Evolutionary conservation across 768 basidiomycete species (phyloP).

Genomic region (Lactarius sanguifluus): DNA sequence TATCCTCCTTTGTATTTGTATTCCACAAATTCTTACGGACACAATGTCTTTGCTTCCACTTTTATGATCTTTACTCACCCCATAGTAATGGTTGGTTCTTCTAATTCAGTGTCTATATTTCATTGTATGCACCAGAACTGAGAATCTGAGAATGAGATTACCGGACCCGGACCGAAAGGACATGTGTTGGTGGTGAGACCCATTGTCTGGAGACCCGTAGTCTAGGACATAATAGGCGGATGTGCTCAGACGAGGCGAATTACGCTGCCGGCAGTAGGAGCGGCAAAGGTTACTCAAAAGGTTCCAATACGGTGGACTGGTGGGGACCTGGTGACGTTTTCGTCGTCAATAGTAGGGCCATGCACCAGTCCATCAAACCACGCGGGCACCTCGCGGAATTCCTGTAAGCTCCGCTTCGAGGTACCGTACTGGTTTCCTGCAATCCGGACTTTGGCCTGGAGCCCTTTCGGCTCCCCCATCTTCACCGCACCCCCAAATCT

Average conservation of each 20-base stretch:
- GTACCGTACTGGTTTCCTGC: not conserved
- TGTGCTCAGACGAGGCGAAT: not conserved
- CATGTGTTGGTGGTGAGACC: not conserved
- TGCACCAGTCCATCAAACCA: conserved; percentile 22
- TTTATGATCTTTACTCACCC: conserved; percentile 1
- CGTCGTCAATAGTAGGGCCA: conserved; percentile 8
- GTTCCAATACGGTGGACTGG: conserved; percentile 19
- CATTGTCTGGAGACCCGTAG: conserved; percentile 6
- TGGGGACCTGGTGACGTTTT: conserved; percentile 20
- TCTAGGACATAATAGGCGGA: not conserved
- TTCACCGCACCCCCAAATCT: not conserved
- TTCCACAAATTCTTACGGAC: conserved; percentile 15
- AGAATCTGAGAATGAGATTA: conserved; percentile 4
- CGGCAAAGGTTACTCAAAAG: conserved; percentile 17
- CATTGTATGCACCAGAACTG: conserved; percentile 1
- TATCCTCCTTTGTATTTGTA: conserved; percentile 24
- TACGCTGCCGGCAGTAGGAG: conserved; percentile 1
- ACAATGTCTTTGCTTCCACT: conserved; percentile 4
- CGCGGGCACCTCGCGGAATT: conserved; percentile 27
- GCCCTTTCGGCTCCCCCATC: not conserved
- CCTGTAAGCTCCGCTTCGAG: conserved; percentile 27
- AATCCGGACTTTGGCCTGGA: not conserved
- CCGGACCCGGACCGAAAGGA: not conserved
- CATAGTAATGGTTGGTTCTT: conserved; percentile 13
- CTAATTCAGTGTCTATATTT: conserved; percentile 21